Evolutionary conservation across 2,329 filamentous ascomycete species (phyloP).

Genomic region (Exophiala sp.): DNA sequence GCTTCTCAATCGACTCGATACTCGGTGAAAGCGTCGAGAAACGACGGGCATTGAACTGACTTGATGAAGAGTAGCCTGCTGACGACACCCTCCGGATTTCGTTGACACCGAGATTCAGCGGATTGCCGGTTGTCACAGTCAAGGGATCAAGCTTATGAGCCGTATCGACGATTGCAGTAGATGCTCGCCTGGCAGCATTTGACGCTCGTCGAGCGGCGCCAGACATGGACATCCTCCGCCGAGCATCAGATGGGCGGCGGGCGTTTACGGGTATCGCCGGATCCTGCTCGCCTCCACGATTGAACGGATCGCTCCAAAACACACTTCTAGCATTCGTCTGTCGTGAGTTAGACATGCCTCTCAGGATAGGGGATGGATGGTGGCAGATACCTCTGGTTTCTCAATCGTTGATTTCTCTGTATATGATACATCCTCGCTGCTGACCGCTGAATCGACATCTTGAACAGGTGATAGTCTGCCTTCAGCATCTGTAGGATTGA

Average conservation of each 20-base stretch:
- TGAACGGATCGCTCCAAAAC: conserved; percentile 5
- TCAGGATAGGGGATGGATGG: background rate
- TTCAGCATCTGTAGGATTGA: background rate
- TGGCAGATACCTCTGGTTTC: conserved; percentile 1
- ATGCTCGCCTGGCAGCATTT: conserved; percentile 12
- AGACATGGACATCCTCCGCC: background rate
- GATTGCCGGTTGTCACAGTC: conserved; percentile 17
- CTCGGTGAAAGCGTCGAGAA: conserved; percentile 2
- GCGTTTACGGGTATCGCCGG: background rate
- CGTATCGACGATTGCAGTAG: conserved; percentile 10
- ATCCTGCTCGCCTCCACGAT: background rate
- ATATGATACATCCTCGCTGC: background rate
- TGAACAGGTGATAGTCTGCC: conserved; percentile 7
- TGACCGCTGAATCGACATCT: conserved; percentile 2
- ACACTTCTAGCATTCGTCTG: conserved; percentile 4
- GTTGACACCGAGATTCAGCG: conserved; percentile 16
- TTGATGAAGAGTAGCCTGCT: conserved; percentile 11
- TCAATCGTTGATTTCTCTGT: conserved; percentile 1
- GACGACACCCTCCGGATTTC: conserved; percentile 20
- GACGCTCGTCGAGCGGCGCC: conserved; percentile 3
- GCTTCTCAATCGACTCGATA: background rate
- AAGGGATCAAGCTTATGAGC: conserved; percentile 19
- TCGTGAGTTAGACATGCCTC: background rate
- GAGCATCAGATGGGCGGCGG: background rate
- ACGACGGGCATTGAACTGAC: conserved; percentile 16